Evolutionary conservation across 1,284 basidiomycete species (phyloP).

Genomic region (Trichosporon sp.): DNA sequence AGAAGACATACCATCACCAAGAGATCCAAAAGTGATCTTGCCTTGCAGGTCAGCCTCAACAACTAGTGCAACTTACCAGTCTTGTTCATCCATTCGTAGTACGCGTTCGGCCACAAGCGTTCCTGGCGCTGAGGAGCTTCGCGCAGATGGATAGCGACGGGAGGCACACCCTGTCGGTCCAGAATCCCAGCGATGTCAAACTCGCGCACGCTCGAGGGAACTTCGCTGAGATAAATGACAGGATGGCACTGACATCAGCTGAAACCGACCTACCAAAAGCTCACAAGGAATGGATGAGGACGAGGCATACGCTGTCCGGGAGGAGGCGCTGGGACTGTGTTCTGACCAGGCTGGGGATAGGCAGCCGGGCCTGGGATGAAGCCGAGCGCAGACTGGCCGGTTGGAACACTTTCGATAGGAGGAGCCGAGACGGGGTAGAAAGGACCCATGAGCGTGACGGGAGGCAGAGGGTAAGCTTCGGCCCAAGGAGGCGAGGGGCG

Average conservation of each 20-base stretch:
- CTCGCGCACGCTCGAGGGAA: slow-evolving; percentile 38
- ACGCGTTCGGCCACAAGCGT: slow-evolving; percentile 42
- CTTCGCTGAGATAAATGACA: slow-evolving; percentile 39
- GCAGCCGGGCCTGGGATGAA: slow-evolving; percentile 13
- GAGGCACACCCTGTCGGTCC: slow-evolving; percentile 33
- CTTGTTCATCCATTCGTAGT: slow-evolving; percentile 51
- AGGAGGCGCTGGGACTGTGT: not conserved
- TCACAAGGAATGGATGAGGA: slow-evolving; percentile 31
- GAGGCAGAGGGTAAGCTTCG: slow-evolving; percentile 21
- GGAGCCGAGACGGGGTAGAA: not conserved
- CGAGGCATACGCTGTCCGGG: slow-evolving; percentile 19
- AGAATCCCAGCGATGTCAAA: slow-evolving; percentile 37
- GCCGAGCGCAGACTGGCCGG: slow-evolving; percentile 5
- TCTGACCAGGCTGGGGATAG: not conserved
- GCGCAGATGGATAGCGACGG: slow-evolving; percentile 36
- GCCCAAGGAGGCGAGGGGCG: slow-evolving; percentile 17
- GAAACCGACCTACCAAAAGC: not conserved
- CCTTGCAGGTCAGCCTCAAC: slow-evolving; percentile 15
- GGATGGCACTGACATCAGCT: slow-evolving; percentile 23
- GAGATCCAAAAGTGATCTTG: slow-evolving; percentile 15
- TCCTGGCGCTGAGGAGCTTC: slow-evolving; percentile 31
- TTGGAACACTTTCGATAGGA: not conserved
- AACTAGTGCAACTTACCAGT: slow-evolving; percentile 31
- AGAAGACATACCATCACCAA: not conserved
- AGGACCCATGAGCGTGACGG: slow-evolving; percentile 1